phyloP scores from a whole-genome alignment of 2,329 filamentous ascomycete species.

The Aureobasidium sp. region DNA sequence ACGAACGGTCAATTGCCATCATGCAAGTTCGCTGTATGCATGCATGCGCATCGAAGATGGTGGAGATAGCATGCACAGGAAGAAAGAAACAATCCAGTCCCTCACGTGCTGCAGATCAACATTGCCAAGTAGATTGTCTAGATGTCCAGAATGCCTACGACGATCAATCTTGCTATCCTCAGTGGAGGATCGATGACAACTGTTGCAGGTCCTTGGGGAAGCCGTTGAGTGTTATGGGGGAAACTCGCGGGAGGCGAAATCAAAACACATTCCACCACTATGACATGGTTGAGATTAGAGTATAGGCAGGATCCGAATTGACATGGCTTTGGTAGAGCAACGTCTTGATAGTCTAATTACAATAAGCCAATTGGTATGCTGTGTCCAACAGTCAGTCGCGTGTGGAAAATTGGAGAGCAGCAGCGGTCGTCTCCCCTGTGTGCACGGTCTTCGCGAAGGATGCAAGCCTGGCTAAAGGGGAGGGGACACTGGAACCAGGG shows the following conservation, averaged over 20 bases:
- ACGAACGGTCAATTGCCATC: constrained; percentile 4
- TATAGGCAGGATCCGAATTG: not conserved
- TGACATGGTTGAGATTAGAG: not conserved
- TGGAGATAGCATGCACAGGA: not conserved
- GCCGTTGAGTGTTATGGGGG: not conserved
- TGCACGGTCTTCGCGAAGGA: constrained; percentile 10
- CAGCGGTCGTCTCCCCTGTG: constrained; percentile 4
- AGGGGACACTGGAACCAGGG: not conserved
- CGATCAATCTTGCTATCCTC: not conserved
- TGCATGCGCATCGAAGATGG: not conserved
- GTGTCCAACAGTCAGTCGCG: not conserved
- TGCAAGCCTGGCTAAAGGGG: constrained; percentile 11
- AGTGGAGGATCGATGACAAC: not conserved
- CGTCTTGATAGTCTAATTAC: constrained; percentile 4
- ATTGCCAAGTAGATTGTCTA: not conserved
- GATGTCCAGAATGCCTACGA: not conserved
- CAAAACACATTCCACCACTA: not conserved
- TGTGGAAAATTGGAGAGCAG: not conserved
- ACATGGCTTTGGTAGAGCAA: not conserved
- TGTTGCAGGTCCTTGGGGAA: not conserved
- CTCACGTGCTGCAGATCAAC: not conserved
- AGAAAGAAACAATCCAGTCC: not conserved
- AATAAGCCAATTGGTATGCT: constrained; percentile 2
- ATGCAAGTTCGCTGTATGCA: constrained; percentile 7
- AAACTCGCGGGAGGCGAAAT: not conserved